Conservation (phyloP, 2,329 filamentous ascomycete species). For the Pseudocercospora fijiensis region DNA sequence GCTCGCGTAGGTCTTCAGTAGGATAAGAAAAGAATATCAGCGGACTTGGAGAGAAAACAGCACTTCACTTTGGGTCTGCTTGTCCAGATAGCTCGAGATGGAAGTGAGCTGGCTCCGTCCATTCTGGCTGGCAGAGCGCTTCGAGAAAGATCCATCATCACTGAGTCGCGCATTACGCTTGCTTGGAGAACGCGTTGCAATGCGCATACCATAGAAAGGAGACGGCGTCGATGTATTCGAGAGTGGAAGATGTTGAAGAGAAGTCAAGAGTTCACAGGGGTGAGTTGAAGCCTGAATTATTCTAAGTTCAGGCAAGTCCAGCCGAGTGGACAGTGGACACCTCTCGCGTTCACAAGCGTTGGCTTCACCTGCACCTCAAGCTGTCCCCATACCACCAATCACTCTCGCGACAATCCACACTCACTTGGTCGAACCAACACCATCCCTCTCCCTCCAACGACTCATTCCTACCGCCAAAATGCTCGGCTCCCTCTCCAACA, state of each 20-base stretch:
- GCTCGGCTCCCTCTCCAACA: constrained; percentile 63
- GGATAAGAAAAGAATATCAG: background rate
- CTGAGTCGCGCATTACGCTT: too few species aligned
- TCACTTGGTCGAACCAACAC: background rate
- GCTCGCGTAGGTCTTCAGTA: background rate
- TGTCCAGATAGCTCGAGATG: background rate
- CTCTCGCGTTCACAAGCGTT: background rate
- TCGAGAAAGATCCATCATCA: too few species aligned
- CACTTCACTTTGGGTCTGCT: background rate
- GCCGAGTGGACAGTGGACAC: background rate
- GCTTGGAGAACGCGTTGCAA: too few species aligned
- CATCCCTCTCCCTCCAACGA: background rate
- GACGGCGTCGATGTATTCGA: background rate
- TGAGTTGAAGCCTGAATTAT: background rate
- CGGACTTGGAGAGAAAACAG: background rate
- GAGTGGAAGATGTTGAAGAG: background rate
- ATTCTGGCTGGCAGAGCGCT: background rate
- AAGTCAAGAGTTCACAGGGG: background rate
- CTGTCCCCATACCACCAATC: background rate
- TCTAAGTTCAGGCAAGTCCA: background rate
- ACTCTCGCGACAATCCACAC: background rate
- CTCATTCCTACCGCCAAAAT: constrained; percentile 54
- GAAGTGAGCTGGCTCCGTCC: background rate
- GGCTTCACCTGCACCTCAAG: background rate
- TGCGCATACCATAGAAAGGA: background rate